Base-by-base conservation (phyloP, 192 early-diverging fungal genomes). In the Dissophora ornata region DNA sequence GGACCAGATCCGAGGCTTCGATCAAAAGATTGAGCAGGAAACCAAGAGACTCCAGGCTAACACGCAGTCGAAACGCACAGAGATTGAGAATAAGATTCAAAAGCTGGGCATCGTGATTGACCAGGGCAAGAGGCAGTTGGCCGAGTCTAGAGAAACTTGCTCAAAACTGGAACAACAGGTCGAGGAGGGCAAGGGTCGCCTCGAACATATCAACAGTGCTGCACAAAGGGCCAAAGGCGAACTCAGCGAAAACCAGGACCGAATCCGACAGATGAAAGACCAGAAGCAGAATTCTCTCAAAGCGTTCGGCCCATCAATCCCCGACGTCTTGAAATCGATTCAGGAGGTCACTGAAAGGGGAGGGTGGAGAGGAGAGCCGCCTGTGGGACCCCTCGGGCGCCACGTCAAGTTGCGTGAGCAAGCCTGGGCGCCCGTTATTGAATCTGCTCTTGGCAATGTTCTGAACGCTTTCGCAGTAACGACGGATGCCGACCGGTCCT, bases 311-410 rank as follows among this genome's bases (percentile, higher is more conserved):
- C 52, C 70, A 0, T 69, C 71, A 7, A 86, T 92, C 10, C 85
- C 89, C 9, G 89, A 91, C 12, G 85, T 91, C 3, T 48, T 92
- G 46, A 51, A 59, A 4, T 67, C 69, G 8, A 91, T 93, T 26
- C 59, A 79, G 4, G 40, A 34, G 10, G 80, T 84, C 45, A 69
- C 62, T 6, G 29, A 69, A 28, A 86, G 84, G 81, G 13, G 57
- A 18, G 71, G 71, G 0, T 86, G 82, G 81, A 62, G 45, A 13
- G 79, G 74, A 30, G 75, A 79, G 40, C 38, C 63, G 22, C 93
- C 93, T 1, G 60, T 93, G 12, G 93, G 93, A 4, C 93, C 93
- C 0, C 74, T 94, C 15, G 93, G 93, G n/a, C 69, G 60, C 28
- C 84, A 83, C 54, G 67, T 94, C 38, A 86, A 86, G 44, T 67